A percentile compares a stretch with the other conserved stretches of the same genome.
phyloP scores from a whole-genome alignment of 2,329 filamentous ascomycete genomes.

The Ascochyta clinopodiicola region DNA sequence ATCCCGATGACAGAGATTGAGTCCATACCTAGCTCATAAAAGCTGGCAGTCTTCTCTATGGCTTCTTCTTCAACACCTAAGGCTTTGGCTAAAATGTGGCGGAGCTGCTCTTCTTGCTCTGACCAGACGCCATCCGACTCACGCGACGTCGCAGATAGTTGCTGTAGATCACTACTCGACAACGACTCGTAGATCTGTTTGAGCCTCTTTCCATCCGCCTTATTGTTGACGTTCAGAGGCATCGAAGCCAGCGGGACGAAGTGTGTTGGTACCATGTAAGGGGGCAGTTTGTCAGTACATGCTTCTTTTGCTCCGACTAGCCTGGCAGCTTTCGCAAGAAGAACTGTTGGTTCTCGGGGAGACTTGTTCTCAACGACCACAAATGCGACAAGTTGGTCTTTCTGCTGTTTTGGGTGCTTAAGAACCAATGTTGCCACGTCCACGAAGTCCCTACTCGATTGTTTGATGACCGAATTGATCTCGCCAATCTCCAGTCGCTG shows the following conservation, averaged over 20 bases:
- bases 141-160: slow-evolving; percentile 47
- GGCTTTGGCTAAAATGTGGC: slow-evolving; percentile 62
- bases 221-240: slow-evolving; percentile 88
- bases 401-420: slow-evolving; percentile 73
- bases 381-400: slow-evolving; percentile 84
- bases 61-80: slow-evolving; percentile 53
- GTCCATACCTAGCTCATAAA: slow-evolving; percentile 87
- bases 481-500: slow-evolving; percentile 90
- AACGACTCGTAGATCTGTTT: slow-evolving; percentile 70
- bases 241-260: slow-evolving; percentile 74
- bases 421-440: slow-evolving; percentile 81
- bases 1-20: slow-evolving; percentile 83
- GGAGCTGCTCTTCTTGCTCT: slow-evolving; percentile 57
- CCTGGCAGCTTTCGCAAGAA: slow-evolving; percentile 26
- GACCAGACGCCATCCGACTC: slow-evolving; percentile 35
- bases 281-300: slow-evolving; percentile 74
- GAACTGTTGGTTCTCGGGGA: slow-evolving; percentile 27
- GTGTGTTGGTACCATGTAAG: slow-evolving; percentile 91
- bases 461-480: slow-evolving; percentile 82
- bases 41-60: slow-evolving; percentile 65
- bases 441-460: slow-evolving; percentile 62
- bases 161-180: slow-evolving; percentile 66
- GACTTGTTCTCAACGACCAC: slow-evolving; percentile 45
- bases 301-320: slow-evolving; percentile 52
- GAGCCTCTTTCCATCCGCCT: slow-evolving; percentile 77